Evolutionary conservation across 768 basidiomycete species (phyloP).

Genomic region (Daedaleopsis sinensis): DNA sequence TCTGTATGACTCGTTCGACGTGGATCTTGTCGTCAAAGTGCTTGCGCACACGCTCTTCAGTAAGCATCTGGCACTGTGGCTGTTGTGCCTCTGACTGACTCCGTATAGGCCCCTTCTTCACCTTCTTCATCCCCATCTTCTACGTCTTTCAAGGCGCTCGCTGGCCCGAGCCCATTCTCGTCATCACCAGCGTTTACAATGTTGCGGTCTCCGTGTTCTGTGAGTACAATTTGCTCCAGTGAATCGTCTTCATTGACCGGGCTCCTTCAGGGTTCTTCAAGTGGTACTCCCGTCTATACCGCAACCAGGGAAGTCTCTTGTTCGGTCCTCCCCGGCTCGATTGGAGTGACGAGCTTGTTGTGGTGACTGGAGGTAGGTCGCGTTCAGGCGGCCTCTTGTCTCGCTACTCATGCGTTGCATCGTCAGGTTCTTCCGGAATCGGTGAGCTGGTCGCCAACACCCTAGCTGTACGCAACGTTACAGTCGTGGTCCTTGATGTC

Average conservation of each 20-base stretch:
- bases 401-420: neutral
- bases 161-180: slow-evolving; percentile 52
- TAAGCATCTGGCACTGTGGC: slow-evolving; percentile 38
- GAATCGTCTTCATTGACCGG: neutral
- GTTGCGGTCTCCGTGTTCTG: slow-evolving; percentile 65
- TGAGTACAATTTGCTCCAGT: slow-evolving; percentile 42
- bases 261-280: slow-evolving; percentile 59
- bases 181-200: slow-evolving; percentile 57
- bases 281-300: slow-evolving; percentile 73
- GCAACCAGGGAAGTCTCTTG: slow-evolving; percentile 71
- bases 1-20: slow-evolving; percentile 70
- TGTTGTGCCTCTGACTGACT: neutral
- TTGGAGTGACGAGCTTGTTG: slow-evolving; percentile 88
- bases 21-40: slow-evolving; percentile 82
- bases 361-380: slow-evolving; percentile 84
- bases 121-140: slow-evolving; percentile 78
- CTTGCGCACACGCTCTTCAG: slow-evolving; percentile 80
- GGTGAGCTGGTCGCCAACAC: slow-evolving; percentile 90
- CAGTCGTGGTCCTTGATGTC: slow-evolving; percentile 85
- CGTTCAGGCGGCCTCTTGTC: neutral
- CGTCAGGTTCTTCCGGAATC: slow-evolving; percentile 81
- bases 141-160: slow-evolving; percentile 71
- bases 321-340: slow-evolving; percentile 64
- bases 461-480: slow-evolving; percentile 78
- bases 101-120: slow-evolving; percentile 80